Evolutionary conservation across 2,329 filamentous ascomycete species (phyloP).

Genomic region (Calonectria pseudoreteaudii): DNA sequence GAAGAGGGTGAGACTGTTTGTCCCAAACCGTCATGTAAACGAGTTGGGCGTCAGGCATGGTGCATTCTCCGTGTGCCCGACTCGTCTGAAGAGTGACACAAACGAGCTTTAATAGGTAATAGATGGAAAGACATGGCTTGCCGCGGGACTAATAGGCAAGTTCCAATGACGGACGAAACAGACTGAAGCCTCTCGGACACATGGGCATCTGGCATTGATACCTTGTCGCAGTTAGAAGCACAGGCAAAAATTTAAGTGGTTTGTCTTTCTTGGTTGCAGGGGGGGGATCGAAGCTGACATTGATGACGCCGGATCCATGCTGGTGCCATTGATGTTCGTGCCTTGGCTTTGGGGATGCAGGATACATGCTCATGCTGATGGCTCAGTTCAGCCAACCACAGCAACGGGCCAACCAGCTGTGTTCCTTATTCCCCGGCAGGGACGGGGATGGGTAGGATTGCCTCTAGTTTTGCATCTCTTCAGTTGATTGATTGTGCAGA

Average conservation of each 20-base stretch:
- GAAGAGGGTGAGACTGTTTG: constrained; percentile 11
- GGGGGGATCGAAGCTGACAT: constrained; percentile 17
- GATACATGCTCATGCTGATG: constrained; percentile 8
- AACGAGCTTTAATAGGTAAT: constrained; percentile 8
- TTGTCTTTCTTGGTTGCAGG: constrained; percentile 4
- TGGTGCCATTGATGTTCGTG: constrained; percentile 12
- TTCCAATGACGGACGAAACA: constrained; percentile 15
- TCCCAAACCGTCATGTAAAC: constrained; percentile 5
- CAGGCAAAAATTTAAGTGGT: constrained; percentile 10
- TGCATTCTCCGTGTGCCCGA: constrained; percentile 13
- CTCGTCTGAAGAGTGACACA: constrained; percentile 16
- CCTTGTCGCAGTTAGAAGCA: constrained; percentile 7
- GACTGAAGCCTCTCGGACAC: constrained; percentile 6
- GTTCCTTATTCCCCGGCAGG: constrained; percentile 12
- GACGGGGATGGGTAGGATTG: constrained; percentile 12
- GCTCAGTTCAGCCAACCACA: constrained; percentile 10
- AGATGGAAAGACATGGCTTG: constrained; percentile 12
- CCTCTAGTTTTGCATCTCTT: not conserved
- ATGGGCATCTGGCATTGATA: constrained; percentile 12
- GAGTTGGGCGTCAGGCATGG: constrained; percentile 9
- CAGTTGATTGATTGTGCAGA: constrained; percentile 13
- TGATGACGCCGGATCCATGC: constrained; percentile 22
- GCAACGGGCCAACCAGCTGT: not conserved
- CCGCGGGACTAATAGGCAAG: constrained; percentile 12
- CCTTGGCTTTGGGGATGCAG: constrained; percentile 4